Evolutionary conservation across 2,329 filamentous ascomycete species (phyloP).

Genomic region (Myriangium duriaei): DNA sequence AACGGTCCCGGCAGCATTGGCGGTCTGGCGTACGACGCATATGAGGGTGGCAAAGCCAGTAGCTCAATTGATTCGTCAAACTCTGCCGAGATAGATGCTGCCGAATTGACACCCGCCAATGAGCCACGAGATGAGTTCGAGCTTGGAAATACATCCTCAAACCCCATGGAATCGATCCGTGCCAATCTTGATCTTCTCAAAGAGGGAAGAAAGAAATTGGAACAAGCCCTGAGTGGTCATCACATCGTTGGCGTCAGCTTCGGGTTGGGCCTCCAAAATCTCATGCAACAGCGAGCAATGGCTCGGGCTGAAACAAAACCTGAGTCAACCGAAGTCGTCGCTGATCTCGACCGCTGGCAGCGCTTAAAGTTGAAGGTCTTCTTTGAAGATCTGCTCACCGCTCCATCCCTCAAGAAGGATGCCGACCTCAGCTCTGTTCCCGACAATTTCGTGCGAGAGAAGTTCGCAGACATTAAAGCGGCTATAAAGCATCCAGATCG

Average conservation of each 20-base stretch:
- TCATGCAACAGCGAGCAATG: constrained; percentile 3
- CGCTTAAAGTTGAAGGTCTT: constrained; percentile 7
- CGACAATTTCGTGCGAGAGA: constrained; percentile 5
- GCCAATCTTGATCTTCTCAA: constrained; percentile 12
- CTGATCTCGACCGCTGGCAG: constrained; percentile 15
- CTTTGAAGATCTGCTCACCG: constrained; percentile 5
- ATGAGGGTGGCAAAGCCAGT: constrained; percentile 20
- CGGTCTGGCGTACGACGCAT: constrained; percentile 41
- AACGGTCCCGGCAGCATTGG: constrained; percentile 35
- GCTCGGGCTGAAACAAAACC: constrained; percentile 14
- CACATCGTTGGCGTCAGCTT: constrained; percentile 7
- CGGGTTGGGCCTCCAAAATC: constrained; percentile 3
- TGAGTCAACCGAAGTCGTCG: constrained; percentile 30
- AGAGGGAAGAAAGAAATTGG: not conserved
- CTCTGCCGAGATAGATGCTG: not conserved
- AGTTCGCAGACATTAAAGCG: constrained; percentile 6
- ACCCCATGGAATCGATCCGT: not conserved
- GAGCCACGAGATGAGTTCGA: constrained; percentile 4
- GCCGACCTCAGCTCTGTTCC: constrained; percentile 3
- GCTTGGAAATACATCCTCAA: not conserved
- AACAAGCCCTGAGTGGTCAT: constrained; percentile 3
- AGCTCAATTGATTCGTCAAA: constrained; percentile 2
- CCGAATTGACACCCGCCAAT: not conserved
- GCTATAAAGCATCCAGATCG: constrained; percentile 7
- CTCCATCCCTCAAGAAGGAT: not conserved